These are phyloP conservation scores for Podila epigama DNA, from an alignment of 192 early-diverging fungal genomes.

Conservation along the genomic window DNA sequence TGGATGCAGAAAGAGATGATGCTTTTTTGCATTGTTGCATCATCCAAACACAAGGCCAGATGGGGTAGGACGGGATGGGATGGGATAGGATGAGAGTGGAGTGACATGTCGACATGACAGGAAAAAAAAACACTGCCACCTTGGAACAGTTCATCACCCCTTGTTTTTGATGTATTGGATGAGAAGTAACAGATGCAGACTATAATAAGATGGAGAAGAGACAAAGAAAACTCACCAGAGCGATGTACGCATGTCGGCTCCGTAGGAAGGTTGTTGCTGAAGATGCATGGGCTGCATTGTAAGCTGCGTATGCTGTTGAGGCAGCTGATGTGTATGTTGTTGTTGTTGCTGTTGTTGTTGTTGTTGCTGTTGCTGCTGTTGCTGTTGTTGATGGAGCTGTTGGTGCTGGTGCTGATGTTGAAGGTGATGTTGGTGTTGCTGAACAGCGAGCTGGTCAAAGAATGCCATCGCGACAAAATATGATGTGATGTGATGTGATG, in stretches of 20 bases:
- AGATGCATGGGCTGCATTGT: too few species aligned
- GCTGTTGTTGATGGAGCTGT: slow-evolving; percentile 10
- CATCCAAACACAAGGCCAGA: too few species aligned
- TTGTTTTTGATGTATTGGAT: too few species aligned
- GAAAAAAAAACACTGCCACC: too few species aligned
- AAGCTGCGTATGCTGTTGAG: slow-evolving; percentile 5
- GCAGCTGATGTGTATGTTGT: slow-evolving; percentile 7
- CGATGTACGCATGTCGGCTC: slow-evolving; percentile 20
- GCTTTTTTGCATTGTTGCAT: too few species aligned
- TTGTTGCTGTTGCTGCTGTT: slow-evolving; percentile 3
- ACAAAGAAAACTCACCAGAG: slow-evolving; percentile 13
- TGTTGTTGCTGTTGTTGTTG: slow-evolving; percentile 12
- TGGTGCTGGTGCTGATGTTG: slow-evolving; percentile 13
- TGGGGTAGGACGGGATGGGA: too few species aligned
- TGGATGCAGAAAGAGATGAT: too few species aligned
- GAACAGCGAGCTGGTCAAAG: slow-evolving; percentile 22
- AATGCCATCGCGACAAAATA: slow-evolving; percentile 13
- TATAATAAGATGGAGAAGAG: too few species aligned
- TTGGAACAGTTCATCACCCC: too few species aligned
- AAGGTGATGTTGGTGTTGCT: slow-evolving; percentile 33
- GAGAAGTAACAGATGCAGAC: too few species aligned
- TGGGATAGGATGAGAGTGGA: too few species aligned
- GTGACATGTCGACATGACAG: too few species aligned
- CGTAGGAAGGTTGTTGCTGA: slow-evolving; percentile 14
- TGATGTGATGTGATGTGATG: neutral